Conservation (phyloP, 495 filamentous ascomycete genomes). For the Lepraria neglecta region DNA sequence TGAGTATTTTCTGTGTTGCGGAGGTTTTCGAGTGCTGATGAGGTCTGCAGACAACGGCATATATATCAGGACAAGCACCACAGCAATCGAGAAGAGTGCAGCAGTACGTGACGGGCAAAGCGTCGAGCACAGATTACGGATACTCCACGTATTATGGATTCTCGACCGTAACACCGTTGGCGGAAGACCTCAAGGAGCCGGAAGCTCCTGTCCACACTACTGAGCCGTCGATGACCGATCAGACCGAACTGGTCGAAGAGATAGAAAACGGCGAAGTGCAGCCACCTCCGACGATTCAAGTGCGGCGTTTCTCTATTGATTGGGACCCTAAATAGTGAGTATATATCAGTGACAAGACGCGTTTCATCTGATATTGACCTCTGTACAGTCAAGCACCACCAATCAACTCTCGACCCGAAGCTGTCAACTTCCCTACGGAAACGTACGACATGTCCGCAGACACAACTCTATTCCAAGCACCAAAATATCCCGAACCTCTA, state of each 20-base stretch:
- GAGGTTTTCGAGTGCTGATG: not conserved
- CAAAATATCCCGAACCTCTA: slow-evolving; percentile 74
- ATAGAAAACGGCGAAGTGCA: slow-evolving; percentile 35
- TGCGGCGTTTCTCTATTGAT: slow-evolving; percentile 44
- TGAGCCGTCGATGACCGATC: slow-evolving; percentile 33
- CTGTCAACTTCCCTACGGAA: slow-evolving; percentile 61
- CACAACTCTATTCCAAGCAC: slow-evolving; percentile 63
- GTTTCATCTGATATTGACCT: slow-evolving; percentile 13
- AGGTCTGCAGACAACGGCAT: slow-evolving; percentile 7
- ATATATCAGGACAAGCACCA: slow-evolving; percentile 8
- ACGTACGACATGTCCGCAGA: slow-evolving; percentile 73
- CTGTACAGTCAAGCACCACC: slow-evolving; percentile 64
- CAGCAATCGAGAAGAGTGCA: slow-evolving; percentile 29
- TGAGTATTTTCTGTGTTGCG: slow-evolving; percentile 33
- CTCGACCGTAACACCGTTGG: slow-evolving; percentile 32
- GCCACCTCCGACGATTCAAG: slow-evolving; percentile 39
- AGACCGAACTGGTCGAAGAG: slow-evolving; percentile 35
- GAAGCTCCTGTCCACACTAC: slow-evolving; percentile 37
- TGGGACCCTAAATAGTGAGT: slow-evolving; percentile 65
- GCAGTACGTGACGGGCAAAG: slow-evolving; percentile 37
- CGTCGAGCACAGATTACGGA: slow-evolving; percentile 27
- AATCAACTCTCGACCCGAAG: slow-evolving; percentile 66
- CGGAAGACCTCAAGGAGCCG: slow-evolving; percentile 35
- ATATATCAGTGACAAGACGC: no score
- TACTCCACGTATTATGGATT: slow-evolving; percentile 24